phyloP scores from a whole-genome alignment of 257 asterid genomes.

The Nicotiana sylvestris region DNA sequence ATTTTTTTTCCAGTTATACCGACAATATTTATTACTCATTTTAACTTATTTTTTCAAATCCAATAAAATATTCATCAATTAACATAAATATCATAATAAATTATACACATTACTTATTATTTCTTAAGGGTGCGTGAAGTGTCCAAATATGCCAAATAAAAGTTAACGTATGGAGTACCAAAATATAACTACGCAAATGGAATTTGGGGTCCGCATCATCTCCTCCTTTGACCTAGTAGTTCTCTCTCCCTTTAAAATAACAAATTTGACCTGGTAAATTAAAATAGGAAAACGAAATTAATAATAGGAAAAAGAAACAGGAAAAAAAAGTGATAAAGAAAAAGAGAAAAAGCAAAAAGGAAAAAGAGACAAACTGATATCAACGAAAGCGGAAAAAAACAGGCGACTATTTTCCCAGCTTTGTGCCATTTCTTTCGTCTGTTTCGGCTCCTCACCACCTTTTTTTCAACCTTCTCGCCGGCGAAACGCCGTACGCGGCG shows the following conservation, averaged over 20 bases:
- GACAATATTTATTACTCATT: too few relatives aligned
- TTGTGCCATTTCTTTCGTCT: not conserved
- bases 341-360: not conserved
- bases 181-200: too few relatives aligned
- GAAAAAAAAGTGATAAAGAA: not conserved
- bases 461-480: conserved; percentile 9
- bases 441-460: not conserved
- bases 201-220: too few relatives aligned
- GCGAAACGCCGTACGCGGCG: conserved; percentile 5
- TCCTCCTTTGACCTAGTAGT: not conserved
- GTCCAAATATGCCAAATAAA: too few relatives aligned
- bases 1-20: too few relatives aligned
- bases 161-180: too few relatives aligned
- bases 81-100: too few relatives aligned
- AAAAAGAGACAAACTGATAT: not conserved
- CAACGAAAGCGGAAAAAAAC: not conserved
- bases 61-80: too few relatives aligned
- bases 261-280: conserved; percentile 5
- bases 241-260: not conserved
- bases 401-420: not conserved
- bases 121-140: too few relatives aligned
- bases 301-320: too few relatives aligned
- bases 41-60: too few relatives aligned
- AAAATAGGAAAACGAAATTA: not conserved
- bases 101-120: too few relatives aligned